These are phyloP conservation scores for Lasiosphaeriaceae sp. DNA, from an alignment of 495 filamentous ascomycete genomes.

Conservation along the genomic window DNA sequence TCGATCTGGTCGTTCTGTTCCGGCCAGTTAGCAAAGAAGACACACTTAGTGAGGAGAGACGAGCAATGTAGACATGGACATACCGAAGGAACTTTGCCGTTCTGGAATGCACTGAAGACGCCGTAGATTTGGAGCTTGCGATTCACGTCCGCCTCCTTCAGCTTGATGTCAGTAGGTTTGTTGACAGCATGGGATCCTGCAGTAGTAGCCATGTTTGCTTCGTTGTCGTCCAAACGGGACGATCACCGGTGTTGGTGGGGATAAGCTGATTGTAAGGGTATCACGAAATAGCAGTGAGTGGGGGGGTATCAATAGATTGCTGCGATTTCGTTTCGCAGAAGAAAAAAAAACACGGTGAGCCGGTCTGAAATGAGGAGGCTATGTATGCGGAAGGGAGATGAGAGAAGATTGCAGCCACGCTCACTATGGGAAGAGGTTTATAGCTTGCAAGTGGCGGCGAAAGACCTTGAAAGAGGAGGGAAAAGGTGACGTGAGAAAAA, in stretches of 20 bases:
- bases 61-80: slow-evolving; percentile 22
- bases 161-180: slow-evolving; percentile 59
- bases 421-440: too few relatives aligned
- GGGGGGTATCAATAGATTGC: not conserved
- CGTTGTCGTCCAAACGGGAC: not conserved
- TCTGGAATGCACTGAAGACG: slow-evolving; percentile 81
- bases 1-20: slow-evolving; percentile 87
- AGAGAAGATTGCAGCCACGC: too few relatives aligned
- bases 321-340: too few relatives aligned
- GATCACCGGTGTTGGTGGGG: not conserved
- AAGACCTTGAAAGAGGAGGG: not conserved
- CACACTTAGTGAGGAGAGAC: not conserved
- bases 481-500: slow-evolving; percentile 10
- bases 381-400: too few relatives aligned
- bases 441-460: too few relatives aligned
- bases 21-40: slow-evolving; percentile 14
- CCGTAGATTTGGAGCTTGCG: slow-evolving; percentile 93
- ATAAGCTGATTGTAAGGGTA: too few relatives aligned
- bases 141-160: slow-evolving; percentile 70
- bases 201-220: slow-evolving; percentile 21
- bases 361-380: too few relatives aligned
- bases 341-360: too few relatives aligned
- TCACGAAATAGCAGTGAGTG: not conserved
- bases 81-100: slow-evolving; percentile 89
- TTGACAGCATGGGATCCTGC: slow-evolving; percentile 49